A percentile compares a stretch with the other conserved stretches of the same genome.
Conservation (phyloP, 371 early-diverging fungal species). For the Paraphysoderma sedebokerense region DNA sequence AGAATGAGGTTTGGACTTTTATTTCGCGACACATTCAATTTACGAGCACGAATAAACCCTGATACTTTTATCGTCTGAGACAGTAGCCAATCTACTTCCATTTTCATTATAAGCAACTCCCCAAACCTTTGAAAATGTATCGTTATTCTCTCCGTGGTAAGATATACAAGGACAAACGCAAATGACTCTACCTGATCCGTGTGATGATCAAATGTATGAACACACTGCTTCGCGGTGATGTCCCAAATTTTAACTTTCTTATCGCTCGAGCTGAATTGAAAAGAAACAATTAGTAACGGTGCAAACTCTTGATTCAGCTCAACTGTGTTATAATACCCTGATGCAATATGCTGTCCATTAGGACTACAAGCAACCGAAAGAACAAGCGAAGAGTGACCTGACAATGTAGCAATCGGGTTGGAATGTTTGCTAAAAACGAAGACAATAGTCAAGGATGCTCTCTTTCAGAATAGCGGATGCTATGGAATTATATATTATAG, state of each 20-base stretch:
- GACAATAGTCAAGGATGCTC: background rate
- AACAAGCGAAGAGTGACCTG: slow-evolving; percentile 61
- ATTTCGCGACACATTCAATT: too few relatives aligned
- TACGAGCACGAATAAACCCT: background rate
- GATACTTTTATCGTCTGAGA: slow-evolving; percentile 47
- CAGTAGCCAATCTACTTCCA: slow-evolving; percentile 51
- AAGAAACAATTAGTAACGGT: background rate
- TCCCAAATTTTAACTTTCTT: slow-evolving; percentile 70
- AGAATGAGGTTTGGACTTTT: too few relatives aligned
- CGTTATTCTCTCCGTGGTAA: too few relatives aligned
- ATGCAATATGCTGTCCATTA: slow-evolving; percentile 50
- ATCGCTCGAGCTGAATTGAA: slow-evolving; percentile 31
- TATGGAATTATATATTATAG: too few relatives aligned
- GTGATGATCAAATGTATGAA: slow-evolving; percentile 63
- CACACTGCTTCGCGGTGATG: slow-evolving; percentile 41
- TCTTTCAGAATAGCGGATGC: background rate
- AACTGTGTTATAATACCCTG: slow-evolving; percentile 16
- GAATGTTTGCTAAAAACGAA: slow-evolving; percentile 35
- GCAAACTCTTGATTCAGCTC: background rate
- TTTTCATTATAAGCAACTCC: slow-evolving; percentile 59
- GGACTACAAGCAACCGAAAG: slow-evolving; percentile 48
- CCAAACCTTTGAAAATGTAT: too few relatives aligned
- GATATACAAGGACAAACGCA: too few relatives aligned
- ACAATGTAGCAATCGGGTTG: slow-evolving; percentile 47
- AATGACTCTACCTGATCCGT: too few relatives aligned